phyloP scores from a whole-genome alignment of 352 stramenopile genomes.

The Globisporangium rhizosaccharum region DNA sequence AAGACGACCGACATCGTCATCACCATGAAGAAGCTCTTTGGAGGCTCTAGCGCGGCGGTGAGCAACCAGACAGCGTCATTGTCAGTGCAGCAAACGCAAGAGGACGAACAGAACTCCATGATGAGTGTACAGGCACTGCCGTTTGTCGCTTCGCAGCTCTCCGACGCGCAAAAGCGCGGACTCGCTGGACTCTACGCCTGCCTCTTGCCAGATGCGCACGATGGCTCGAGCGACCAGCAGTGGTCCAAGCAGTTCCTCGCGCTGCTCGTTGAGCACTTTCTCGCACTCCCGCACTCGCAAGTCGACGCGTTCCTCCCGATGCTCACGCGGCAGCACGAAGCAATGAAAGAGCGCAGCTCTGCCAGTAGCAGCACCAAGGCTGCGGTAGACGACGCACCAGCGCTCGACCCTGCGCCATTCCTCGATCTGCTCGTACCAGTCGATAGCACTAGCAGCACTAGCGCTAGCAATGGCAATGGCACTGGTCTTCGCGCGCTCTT shows the following conservation, averaged over 20 bases:
- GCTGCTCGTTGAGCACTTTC: constrained; percentile 57
- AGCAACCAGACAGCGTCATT: not conserved
- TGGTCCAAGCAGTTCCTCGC: constrained; percentile 68
- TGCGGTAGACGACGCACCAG: not conserved
- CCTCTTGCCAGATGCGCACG: constrained; percentile 54
- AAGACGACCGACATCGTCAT: not conserved
- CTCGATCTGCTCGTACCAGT: constrained; percentile 45
- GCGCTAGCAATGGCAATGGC: constrained; percentile 3
- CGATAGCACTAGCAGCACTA: constrained; percentile 7
- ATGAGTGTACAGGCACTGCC: constrained; percentile 2
- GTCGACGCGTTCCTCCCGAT: constrained; percentile 72
- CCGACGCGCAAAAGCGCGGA: constrained; percentile 53
- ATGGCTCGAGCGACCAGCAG: constrained; percentile 43
- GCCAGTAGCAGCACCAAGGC: not conserved
- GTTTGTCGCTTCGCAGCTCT: constrained; percentile 31
- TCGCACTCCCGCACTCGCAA: constrained; percentile 41
- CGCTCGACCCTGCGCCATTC: constrained; percentile 59
- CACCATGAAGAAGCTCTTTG: constrained; percentile 2
- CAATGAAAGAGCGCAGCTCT: constrained; percentile 13
- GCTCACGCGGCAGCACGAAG: constrained; percentile 33
- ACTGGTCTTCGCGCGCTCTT: constrained; percentile 24
- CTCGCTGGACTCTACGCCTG: constrained; percentile 64
- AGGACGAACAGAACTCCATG: not conserved
- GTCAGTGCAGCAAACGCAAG: not conserved
- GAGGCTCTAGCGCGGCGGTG: not conserved